Conservation (phyloP, 2,329 filamentous ascomycete species). For the Paraphaeosphaeria minitans region DNA sequence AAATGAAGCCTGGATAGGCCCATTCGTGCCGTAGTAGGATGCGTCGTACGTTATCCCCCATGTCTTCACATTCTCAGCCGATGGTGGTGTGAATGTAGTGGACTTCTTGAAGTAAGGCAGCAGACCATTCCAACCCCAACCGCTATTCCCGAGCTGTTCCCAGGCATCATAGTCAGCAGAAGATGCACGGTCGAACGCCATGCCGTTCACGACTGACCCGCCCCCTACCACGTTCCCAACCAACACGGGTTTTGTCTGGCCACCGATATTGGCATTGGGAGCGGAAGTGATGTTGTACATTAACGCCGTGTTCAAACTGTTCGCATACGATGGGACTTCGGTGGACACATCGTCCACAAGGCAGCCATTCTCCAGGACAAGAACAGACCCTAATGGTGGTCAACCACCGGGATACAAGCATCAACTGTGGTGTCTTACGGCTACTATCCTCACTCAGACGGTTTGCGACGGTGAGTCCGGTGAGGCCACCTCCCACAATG, state of each 20-base stretch:
- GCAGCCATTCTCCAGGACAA: too few relatives aligned
- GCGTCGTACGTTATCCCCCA: slow-evolving; percentile 10
- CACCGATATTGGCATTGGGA: too few relatives aligned
- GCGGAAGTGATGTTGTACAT: too few relatives aligned
- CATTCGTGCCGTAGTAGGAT: neutral
- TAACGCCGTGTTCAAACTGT: too few relatives aligned
- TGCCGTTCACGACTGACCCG: slow-evolving; percentile 46
- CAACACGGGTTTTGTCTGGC: too few relatives aligned
- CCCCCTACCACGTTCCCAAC: slow-evolving; percentile 37
- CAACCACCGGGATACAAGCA: too few relatives aligned
- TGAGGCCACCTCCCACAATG: neutral
- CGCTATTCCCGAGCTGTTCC: slow-evolving; percentile 62
- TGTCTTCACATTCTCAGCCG: too few relatives aligned
- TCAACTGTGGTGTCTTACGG: too few relatives aligned
- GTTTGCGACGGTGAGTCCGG: neutral
- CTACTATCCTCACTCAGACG: too few relatives aligned
- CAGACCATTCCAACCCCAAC: slow-evolving; percentile 45
- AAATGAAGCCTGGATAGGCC: neutral
- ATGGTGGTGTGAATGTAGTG: slow-evolving; percentile 20
- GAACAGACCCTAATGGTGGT: too few relatives aligned
- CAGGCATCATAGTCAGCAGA: slow-evolving; percentile 57
- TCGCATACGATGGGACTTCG: too few relatives aligned
- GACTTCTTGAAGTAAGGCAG: slow-evolving; percentile 40
- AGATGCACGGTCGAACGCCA: slow-evolving; percentile 46
- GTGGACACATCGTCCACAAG: too few relatives aligned